phyloP scores from a whole-genome alignment of 2,329 filamentous ascomycete genomes.

The Fusarium avenaceum region DNA sequence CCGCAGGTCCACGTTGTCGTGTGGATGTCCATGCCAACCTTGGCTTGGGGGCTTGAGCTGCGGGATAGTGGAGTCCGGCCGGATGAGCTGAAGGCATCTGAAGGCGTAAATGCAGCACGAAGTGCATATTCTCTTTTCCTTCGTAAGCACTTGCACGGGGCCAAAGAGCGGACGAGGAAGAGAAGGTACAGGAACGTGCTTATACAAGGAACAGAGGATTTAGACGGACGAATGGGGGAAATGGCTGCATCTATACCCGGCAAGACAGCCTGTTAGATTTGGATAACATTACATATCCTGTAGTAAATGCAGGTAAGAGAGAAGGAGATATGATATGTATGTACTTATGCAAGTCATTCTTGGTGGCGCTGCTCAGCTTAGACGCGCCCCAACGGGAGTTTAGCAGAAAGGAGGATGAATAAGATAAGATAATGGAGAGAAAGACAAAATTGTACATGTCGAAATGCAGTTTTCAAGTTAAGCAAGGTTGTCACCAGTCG shows the following conservation, averaged over 20 bases:
- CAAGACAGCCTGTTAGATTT: slow-evolving; percentile 2
- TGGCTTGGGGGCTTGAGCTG: slow-evolving; percentile 11
- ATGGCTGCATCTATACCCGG: slow-evolving; percentile 4
- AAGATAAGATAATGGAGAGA: slow-evolving; percentile 3
- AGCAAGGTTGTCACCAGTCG: background rate
- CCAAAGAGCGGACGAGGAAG: background rate
- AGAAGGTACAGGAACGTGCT: slow-evolving; percentile 2
- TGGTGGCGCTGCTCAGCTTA: slow-evolving; percentile 19
- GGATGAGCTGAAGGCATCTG: slow-evolving; percentile 31
- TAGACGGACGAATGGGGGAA: slow-evolving; percentile 2
- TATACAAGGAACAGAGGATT: slow-evolving; percentile 1
- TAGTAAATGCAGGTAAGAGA: slow-evolving; percentile 18
- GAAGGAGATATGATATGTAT: background rate
- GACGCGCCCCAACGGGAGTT: slow-evolving; percentile 36
- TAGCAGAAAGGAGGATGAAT: slow-evolving; percentile 8
- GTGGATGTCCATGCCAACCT: slow-evolving; percentile 14
- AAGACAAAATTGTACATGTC: background rate
- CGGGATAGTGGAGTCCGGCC: slow-evolving; percentile 27
- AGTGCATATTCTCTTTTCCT: background rate
- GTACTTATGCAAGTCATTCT: slow-evolving; percentile 10
- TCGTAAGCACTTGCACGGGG: slow-evolving; percentile 2
- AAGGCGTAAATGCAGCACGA: slow-evolving; percentile 8
- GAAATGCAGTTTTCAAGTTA: background rate
- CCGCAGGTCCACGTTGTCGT: slow-evolving; percentile 5
- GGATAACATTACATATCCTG: background rate